Conservation (phyloP, 2,329 filamentous ascomycete genomes). For the Amauroascus niger region DNA sequence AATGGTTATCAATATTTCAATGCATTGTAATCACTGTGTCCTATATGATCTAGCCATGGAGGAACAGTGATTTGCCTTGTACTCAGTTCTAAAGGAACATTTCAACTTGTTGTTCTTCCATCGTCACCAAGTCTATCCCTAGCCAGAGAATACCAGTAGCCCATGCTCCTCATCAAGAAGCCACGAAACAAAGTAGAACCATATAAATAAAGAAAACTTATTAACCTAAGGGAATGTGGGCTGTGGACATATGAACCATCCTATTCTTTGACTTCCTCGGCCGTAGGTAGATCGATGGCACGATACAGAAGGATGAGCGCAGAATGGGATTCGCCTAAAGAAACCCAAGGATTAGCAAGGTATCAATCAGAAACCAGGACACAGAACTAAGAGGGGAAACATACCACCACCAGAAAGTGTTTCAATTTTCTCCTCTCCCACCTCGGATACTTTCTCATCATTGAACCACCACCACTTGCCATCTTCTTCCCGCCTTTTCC, state of each 20-base stretch:
- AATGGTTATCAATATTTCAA: too few relatives aligned
- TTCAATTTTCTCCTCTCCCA: slow-evolving; percentile 82
- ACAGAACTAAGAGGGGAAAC: slow-evolving; percentile 19
- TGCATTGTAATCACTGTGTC: too few relatives aligned
- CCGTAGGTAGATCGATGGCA: slow-evolving; percentile 41
- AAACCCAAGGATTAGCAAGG: background rate
- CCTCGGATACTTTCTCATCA: slow-evolving; percentile 92
- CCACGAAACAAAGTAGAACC: too few relatives aligned
- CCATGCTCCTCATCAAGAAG: background rate
- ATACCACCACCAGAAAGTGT: slow-evolving; percentile 76
- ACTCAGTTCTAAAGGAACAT: background rate
- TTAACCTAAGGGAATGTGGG: background rate
- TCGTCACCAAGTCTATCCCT: background rate
- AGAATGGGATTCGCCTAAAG: slow-evolving; percentile 42
- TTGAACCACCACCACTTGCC: slow-evolving; percentile 99
- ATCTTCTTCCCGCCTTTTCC: slow-evolving; percentile 70
- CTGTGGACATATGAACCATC: slow-evolving; percentile 15
- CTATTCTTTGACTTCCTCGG: slow-evolving; percentile 29
- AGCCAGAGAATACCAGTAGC: background rate
- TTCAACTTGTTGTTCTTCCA: background rate
- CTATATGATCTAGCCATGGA: background rate
- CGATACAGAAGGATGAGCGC: slow-evolving; percentile 44
- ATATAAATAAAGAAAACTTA: too few relatives aligned
- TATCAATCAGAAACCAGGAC: slow-evolving; percentile 11
- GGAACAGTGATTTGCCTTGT: background rate